Evolutionary conservation across 495 filamentous ascomycete species (phyloP).

Genomic region (Apiosordaria backusii): DNA sequence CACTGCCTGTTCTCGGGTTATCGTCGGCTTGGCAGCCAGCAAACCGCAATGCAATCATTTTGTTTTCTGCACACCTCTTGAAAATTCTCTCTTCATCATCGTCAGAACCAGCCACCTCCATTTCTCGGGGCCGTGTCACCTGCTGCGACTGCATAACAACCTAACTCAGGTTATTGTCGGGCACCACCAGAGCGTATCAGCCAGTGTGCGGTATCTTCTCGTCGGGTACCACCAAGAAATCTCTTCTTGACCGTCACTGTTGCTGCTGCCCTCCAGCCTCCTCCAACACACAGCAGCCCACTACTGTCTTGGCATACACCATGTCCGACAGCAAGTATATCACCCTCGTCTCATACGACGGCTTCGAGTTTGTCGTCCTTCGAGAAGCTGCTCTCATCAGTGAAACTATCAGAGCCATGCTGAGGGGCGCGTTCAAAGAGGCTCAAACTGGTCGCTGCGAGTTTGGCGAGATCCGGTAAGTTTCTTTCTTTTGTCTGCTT

Average conservation of each 20-base stretch:
- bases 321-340: conserved; percentile 59
- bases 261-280: neutral
- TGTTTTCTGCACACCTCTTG: neutral
- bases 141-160: neutral
- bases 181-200: no score
- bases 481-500: conserved; percentile 16
- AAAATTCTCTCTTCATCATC: conserved; percentile 8
- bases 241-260: neutral
- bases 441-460: conserved; percentile 59
- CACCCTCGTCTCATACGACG: conserved; percentile 81
- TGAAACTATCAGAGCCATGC: conserved; percentile 76
- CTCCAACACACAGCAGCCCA: neutral
- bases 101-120: neutral
- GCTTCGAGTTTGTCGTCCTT: conserved; percentile 81
- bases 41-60: conserved; percentile 1
- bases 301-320: conserved; percentile 3
- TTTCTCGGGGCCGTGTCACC: neutral
- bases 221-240: neutral
- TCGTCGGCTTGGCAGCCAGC: conserved; percentile 11
- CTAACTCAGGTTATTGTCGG: no score
- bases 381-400: conserved; percentile 72
- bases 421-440: conserved; percentile 78
- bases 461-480: conserved; percentile 72
- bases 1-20: conserved; percentile 9
- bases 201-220: no score